These are phyloP conservation scores for Hordeum vulgare DNA, from an alignment of 176 grass and related monocot species.

Conservation along the genomic window DNA sequence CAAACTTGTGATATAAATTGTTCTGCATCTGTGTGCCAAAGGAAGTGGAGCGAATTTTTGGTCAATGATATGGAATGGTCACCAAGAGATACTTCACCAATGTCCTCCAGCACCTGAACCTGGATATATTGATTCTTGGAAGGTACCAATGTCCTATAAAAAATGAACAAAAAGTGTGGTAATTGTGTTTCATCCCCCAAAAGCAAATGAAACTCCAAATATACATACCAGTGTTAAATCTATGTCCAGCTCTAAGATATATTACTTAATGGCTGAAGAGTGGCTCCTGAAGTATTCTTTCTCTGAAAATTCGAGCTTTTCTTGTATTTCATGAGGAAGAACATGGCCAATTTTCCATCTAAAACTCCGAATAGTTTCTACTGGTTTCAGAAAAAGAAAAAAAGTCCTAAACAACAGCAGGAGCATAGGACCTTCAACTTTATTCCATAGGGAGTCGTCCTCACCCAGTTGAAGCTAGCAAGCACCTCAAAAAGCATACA, in stretches of 20 bases:
- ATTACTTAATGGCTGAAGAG: constrained; percentile 58
- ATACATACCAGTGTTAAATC: too few species aligned
- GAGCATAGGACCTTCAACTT: too few species aligned
- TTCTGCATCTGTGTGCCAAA: constrained; percentile 78
- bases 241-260: too few species aligned
- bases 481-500: too few species aligned
- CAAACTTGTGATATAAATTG: too few species aligned
- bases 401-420: too few species aligned
- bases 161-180: background rate
- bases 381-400: too few species aligned
- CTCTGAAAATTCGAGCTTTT: constrained; percentile 83
- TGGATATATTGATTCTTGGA: constrained; percentile 92
- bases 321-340: constrained; percentile 91
- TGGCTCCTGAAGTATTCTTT: constrained; percentile 88
- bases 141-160: constrained; percentile 80
- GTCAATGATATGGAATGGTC: too few species aligned
- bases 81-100: too few species aligned
- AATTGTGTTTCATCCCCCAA: background rate
- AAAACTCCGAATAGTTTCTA: too few species aligned
- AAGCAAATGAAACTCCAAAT: constrained; percentile 4
- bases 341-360: constrained; percentile 86
- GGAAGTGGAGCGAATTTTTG: constrained; percentile 84
- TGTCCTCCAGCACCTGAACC: constrained; percentile 74
- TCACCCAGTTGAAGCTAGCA: too few species aligned
- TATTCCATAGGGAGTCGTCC: too few species aligned